Evolutionary conservation across 2,329 filamentous ascomycete genomes (phyloP), one percentile per base, ranked within the genome.

Genomic region (Seiridium cupressi): DNA sequence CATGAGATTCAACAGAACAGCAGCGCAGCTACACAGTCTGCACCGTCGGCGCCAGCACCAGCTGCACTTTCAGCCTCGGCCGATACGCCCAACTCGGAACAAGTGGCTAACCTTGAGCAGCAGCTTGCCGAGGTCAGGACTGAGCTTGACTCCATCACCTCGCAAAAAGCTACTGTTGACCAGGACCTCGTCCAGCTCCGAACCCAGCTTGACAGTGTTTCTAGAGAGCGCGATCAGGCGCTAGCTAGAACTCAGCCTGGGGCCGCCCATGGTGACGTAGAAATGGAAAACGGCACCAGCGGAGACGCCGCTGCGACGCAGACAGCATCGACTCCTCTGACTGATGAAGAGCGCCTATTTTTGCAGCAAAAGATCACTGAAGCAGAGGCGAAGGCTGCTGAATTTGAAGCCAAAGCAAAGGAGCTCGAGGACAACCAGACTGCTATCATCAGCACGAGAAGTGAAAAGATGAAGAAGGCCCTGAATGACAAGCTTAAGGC

Each of bases 401-500:
- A 89, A 65, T 83, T 84, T 51, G 88, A 92, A 69, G 77, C 80
- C 11, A 89, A 88, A 72, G 83, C 79, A 1, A 81, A 84, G 58
- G 84, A 88, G 62, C 78, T 89, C 13, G 90, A 93, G 69, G 83
- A 85, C 36, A 82, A 80, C 58, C 82, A 87, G 51, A 79, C 85
- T 59, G 77, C 75, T 42, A 86, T 83, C 9, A 80, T 91, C 61
- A 90, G 90, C 67, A 78, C 82, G 57, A 83, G 88, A 49, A 87
- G 87, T 1, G 85, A 91, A 48, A 84, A 84, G 70, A 90, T 92
- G 88, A 89, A 88, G 68, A 81, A 84, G 31, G 76, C 83, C 1
- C 76, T 92, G 55, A 89, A 88, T 67, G 87, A 85, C 70, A 92
- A 90, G 70, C 80, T 96, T 13, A 84, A 81, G 60, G 91, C 92